Percentiles rank a stretch among this genome's conserved stretches.
Conservation (phyloP, 768 basidiomycete genomes). For the Phylloporus scabripes region DNA sequence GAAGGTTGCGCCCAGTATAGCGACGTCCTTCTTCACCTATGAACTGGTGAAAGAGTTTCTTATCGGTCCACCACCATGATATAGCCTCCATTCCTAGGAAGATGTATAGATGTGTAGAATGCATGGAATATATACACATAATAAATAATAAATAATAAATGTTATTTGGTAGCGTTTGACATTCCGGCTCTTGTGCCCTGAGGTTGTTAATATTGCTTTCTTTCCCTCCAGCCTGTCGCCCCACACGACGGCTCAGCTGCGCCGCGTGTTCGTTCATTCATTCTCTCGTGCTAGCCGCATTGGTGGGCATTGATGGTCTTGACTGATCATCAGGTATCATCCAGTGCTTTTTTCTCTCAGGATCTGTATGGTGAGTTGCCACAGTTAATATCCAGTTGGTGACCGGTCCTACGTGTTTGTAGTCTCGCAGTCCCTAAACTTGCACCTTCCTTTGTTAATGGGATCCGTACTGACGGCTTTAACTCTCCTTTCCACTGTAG, state of each 20-base stretch:
- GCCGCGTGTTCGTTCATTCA: conserved; percentile 14
- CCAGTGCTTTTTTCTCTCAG: conserved; percentile 10
- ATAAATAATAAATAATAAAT: conserved; percentile 4
- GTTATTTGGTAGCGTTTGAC: neutral
- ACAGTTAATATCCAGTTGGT: conserved; percentile 3
- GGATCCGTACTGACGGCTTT: conserved; percentile 13
- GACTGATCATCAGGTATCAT: conserved; percentile 18
- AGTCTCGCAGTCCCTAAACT: conserved; percentile 17
- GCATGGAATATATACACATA: neutral
- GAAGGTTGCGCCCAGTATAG: conserved; percentile 88
- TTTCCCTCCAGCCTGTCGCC: too few relatives aligned
- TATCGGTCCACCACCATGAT: conserved; percentile 23
- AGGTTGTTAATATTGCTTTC: neutral
- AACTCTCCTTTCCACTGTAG: conserved; percentile 18
- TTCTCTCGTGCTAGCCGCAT: conserved; percentile 1
- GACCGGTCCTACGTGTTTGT: conserved; percentile 13
- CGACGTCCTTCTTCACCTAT: conserved; percentile 81
- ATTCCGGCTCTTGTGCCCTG: too few relatives aligned
- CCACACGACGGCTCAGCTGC: conserved; percentile 15
- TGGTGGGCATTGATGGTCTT: conserved; percentile 23
- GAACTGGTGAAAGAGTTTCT: conserved; percentile 58
- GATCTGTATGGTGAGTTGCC: conserved; percentile 25
- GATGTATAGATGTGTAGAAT: neutral
- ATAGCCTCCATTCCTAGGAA: neutral
- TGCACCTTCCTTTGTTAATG: conserved; percentile 8